Base-by-base conservation (phyloP, 2,329 filamentous ascomycete genomes). In the Dactylellina leptospora region DNA sequence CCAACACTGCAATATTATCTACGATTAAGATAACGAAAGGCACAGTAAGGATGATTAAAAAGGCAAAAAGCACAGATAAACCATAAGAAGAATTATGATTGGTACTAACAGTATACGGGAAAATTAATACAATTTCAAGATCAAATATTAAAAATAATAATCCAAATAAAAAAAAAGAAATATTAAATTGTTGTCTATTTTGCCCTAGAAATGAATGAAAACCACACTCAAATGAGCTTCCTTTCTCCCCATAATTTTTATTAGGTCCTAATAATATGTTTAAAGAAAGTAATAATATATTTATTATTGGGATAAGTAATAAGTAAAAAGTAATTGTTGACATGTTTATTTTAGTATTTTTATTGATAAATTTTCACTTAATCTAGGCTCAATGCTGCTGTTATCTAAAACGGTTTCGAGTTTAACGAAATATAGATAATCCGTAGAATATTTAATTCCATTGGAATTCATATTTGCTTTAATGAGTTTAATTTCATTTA, bases 171-270 rank as follows among this genome's bases (percentile, higher is more conserved):
- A 78, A 78, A 64, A 79, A 79, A 63, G 78, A 79, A 63, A 78
- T 78, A 77, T 76, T 79, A 75, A 78, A 79, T 74, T 78, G 76
- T 69, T 74, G 76, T 77, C 77, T 78, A 76, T 78, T 78, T 76
- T 78, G 77, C 33, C 76, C 76, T 68, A 78, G 74, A 66, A 78
- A 78, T 44, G 77, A 78, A 75, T 78, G 76, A 74, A 78, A 79
- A 40, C 78, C 77, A 77, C 77, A 79, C 74, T 78, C 77, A 75
- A 78, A 79, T 40, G 70, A 75, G 56, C 66, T 75, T 70, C 78
- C 75, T 76, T 78, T 79, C 76, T 78, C 77, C 74, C 77, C 72
- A 74, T 79, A 79, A 48, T 76, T 76, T 72, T 77, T 78, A 75
- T 79, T 75, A 54, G 77, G 75, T 59, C 77, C 77, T 68, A 78